Base-by-base conservation (phyloP, 2,329 filamentous ascomycete species). In the Venturia asperata region DNA sequence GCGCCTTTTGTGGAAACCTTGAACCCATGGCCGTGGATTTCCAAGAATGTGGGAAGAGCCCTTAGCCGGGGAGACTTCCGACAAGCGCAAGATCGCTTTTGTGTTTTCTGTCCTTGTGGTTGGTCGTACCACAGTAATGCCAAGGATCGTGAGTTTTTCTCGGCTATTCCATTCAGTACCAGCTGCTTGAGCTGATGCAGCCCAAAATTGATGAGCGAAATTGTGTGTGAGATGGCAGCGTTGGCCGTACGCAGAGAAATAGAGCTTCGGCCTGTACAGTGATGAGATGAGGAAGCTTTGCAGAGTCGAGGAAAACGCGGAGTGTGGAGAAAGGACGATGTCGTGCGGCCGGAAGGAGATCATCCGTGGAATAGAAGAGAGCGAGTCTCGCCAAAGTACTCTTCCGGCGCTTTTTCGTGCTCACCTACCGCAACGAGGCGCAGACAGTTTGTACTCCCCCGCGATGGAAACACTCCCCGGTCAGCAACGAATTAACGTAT, bases 371-470 rank as follows among this genome's bases (percentile, higher is more conserved):
- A 27, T 19, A 37, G 1, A 37, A 37, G 2, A 37, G 24, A 10
- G 47, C 47, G 47, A 27, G 42, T 41, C 39, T 41, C 45, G 17
- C 45, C 15, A 47, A 47, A 47, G 27, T 4, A 52, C 30, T 37
- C 17, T n/a, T n/a, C 52, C 52, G 52, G 52, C 17, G n/a, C 19
- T 58, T 58, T 37, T 58, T 58, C 52, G 52, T 58, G n/a, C 47
- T 11, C 27, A 6, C 24, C 47, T 24, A 27, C 24, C 24, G n/a
- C 47, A 52, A n/a, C 21, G 21, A 52, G 47, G 30, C 13, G 27
- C 52, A 37, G 52, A 37, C 30, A 10, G n/a, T 37, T 58, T 1
- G 10, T 47, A n/a, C 45, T 47, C 19, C 45, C 17, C 17, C 15
- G 45, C 45, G 45, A 47, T n/a, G 6, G 30, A 34, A 34, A 6